Conservation (phyloP, 169 alveolate genomes). For the Cryptosporidium sp. region DNA sequence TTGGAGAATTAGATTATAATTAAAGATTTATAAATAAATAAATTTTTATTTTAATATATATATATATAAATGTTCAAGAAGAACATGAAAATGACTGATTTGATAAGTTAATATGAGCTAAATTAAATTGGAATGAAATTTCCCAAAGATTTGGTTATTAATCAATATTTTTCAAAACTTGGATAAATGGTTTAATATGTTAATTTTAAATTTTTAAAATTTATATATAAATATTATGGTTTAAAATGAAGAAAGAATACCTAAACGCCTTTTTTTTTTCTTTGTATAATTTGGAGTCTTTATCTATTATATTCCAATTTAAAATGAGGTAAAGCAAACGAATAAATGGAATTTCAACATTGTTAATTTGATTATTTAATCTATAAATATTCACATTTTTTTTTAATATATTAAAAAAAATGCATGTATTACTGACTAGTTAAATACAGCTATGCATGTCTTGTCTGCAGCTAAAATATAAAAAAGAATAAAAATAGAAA, state of each 20-base stretch:
- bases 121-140: neutral
- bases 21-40: too few species aligned
- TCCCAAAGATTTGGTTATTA: too few species aligned
- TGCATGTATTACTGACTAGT: conserved; percentile 21
- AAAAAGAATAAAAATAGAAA: neutral
- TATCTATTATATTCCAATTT: neutral
- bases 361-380: too few species aligned
- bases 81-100: neutral
- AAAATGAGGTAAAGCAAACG: neutral
- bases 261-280: too few species aligned
- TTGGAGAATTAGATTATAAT: too few species aligned
- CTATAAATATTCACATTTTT: neutral
- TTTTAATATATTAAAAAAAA: neutral
- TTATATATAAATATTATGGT: too few species aligned
- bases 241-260: too few species aligned
- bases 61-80: neutral
- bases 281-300: neutral
- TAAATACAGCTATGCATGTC: conserved; percentile 28
- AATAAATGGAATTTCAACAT: neutral
- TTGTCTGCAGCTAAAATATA: conserved; percentile 18
- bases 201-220: too few species aligned
- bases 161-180: too few species aligned
- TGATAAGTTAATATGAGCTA: neutral
- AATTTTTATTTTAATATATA: too few species aligned
- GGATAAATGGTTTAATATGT: too few species aligned